Conservation (phyloP, 768 basidiomycete species). For the Macrolepiota fuliginosa region DNA sequence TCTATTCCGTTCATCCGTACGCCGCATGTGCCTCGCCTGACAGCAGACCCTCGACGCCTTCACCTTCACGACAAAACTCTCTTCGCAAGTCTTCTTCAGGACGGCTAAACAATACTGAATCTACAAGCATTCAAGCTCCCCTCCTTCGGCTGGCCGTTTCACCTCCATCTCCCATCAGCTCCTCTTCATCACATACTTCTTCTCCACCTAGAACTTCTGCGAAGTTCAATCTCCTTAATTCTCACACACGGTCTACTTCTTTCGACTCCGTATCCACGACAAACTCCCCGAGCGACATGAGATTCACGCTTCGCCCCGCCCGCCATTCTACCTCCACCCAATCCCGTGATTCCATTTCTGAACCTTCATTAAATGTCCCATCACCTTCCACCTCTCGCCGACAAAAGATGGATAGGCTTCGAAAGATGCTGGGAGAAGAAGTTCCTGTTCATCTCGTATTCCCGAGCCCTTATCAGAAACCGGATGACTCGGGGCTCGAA, state of each 20-base stretch:
- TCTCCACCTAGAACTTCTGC: constrained; percentile 7
- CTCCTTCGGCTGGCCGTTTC: constrained; percentile 21
- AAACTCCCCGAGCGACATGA: constrained; percentile 4
- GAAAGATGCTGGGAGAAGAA: constrained; percentile 59
- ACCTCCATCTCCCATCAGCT: constrained; percentile 19
- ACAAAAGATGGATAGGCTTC: constrained; percentile 62
- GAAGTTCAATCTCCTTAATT: background rate
- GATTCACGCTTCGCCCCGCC: constrained; percentile 18
- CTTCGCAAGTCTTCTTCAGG: background rate
- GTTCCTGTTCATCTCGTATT: constrained; percentile 65
- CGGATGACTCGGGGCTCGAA: background rate
- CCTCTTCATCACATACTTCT: constrained; percentile 13
- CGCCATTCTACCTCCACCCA: constrained; percentile 15
- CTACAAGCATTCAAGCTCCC: constrained; percentile 16
- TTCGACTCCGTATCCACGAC: background rate
- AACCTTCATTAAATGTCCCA: constrained; percentile 37
- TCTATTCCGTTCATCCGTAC: constrained; percentile 9
- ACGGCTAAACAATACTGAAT: background rate
- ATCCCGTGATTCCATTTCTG: constrained; percentile 24
- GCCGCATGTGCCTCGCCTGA: constrained; percentile 9
- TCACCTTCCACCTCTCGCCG: constrained; percentile 41
- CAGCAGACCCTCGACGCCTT: background rate
- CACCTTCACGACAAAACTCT: constrained; percentile 1
- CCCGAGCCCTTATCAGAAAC: constrained; percentile 23
- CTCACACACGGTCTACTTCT: constrained; percentile 8